Evolutionary conservation across 2,329 filamentous ascomycete species (phyloP).

Genomic region (Fusarium cicatricum): DNA sequence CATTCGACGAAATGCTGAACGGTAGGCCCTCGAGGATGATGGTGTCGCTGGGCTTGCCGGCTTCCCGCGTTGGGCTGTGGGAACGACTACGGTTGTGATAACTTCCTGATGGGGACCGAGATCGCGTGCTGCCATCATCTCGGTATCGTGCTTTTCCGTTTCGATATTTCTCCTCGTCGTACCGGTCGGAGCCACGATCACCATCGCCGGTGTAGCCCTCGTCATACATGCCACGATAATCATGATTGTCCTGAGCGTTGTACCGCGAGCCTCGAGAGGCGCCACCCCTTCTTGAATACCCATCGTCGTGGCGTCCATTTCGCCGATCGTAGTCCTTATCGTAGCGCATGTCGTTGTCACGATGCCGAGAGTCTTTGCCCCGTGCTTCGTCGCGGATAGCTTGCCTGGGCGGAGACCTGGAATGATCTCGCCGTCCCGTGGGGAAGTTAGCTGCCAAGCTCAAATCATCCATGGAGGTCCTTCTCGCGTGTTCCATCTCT

Average conservation of each 20-base stretch:
- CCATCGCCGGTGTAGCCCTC: conserved; percentile 45
- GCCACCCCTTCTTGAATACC: conserved; percentile 35
- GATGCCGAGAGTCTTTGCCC: conserved; percentile 40
- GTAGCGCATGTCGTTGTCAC: conserved; percentile 39
- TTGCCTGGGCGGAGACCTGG: conserved; percentile 54
- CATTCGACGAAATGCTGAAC: conserved; percentile 56
- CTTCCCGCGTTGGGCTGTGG: conserved; percentile 48
- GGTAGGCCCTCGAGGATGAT: conserved; percentile 65
- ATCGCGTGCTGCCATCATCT: conserved; percentile 33
- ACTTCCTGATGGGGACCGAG: conserved; percentile 41
- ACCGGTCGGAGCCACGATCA: conserved; percentile 33
- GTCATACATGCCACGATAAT: conserved; percentile 52
- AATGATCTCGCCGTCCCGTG: conserved; percentile 53
- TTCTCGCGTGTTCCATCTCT: conserved; percentile 38
- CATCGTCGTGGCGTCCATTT: conserved; percentile 43
- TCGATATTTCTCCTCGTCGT: conserved; percentile 32
- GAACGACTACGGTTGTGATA: conserved; percentile 46
- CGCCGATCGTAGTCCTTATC: conserved; percentile 36
- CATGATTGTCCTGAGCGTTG: conserved; percentile 42
- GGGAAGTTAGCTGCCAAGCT: conserved; percentile 56
- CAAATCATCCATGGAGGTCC: conserved; percentile 43
- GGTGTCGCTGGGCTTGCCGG: conserved; percentile 57
- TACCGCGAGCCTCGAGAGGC: conserved; percentile 40
- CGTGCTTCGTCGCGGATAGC: conserved; percentile 48
- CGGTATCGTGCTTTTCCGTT: conserved; percentile 30